Evolutionary conservation across 2,329 filamentous ascomycete genomes (phyloP).

Genomic region (Rutstroemia sp.): DNA sequence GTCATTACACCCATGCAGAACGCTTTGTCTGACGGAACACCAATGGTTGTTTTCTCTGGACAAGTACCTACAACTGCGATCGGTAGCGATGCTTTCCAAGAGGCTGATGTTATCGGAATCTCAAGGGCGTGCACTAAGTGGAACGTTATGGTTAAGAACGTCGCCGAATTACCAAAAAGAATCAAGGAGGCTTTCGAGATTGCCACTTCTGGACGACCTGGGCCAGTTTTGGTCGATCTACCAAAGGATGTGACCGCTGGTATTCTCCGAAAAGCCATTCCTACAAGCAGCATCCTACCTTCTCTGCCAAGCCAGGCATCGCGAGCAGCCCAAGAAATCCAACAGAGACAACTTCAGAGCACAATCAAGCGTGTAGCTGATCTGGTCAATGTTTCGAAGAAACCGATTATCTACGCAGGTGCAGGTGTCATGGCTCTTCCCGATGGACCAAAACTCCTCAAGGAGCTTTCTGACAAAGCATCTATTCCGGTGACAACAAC

Average conservation of each 20-base stretch:
- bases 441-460: conserved; percentile 71
- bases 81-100: conserved; percentile 94
- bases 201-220: conserved; percentile 86
- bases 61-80: conserved; percentile 88
- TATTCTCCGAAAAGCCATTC: conserved; percentile 76
- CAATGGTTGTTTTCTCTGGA: conserved; percentile 90
- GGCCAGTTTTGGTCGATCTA: conserved; percentile 89
- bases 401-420: conserved; percentile 91
- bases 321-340: conserved; percentile 67
- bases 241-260: conserved; percentile 94
- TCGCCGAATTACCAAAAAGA: conserved; percentile 83
- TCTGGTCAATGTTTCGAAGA: conserved; percentile 82
- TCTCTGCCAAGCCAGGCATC: conserved; percentile 80
- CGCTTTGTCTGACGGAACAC: conserved; percentile 89
- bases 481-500: conserved; percentile 94
- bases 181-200: conserved; percentile 99
- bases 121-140: conserved; percentile 95
- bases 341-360: conserved; percentile 61
- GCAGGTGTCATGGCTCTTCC: conserved; percentile 78
- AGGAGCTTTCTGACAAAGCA: conserved; percentile 81
- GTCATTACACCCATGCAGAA: conserved; percentile 96
- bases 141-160: conserved; percentile 97
- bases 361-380: conserved; percentile 72
- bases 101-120: conserved; percentile 90
- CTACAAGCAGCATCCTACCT: conserved; percentile 51